Evolutionary conservation across 2,329 filamentous ascomycete genomes (phyloP).

Genomic region (Aspergillus sp.): DNA sequence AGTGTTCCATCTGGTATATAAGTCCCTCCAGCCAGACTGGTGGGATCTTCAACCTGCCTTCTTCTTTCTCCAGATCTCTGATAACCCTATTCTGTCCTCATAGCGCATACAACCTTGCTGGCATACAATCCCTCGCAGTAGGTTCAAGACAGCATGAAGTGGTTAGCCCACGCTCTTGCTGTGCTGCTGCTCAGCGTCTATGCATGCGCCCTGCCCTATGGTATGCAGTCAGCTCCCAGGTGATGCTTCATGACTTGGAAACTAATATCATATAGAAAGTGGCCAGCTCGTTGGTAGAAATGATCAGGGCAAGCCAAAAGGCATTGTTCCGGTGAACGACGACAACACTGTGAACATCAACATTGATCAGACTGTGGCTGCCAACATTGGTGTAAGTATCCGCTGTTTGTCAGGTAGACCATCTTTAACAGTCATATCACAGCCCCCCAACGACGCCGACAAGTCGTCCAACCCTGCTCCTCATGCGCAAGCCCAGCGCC

Average conservation of each 20-base stretch:
- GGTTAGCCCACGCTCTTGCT: constrained; percentile 18
- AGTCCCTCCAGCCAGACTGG: no score
- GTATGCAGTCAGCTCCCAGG: constrained; percentile 15
- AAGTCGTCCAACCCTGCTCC: not conserved
- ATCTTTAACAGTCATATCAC: not conserved
- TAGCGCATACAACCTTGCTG: no score
- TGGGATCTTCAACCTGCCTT: no score
- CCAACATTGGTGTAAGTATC: not conserved
- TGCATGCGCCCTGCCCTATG: constrained; percentile 21
- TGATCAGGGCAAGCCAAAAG: not conserved
- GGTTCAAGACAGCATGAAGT: constrained; percentile 12
- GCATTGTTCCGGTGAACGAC: not conserved
- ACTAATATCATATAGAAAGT: not conserved
- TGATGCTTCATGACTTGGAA: not conserved
- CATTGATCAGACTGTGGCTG: not conserved
- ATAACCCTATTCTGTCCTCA: no score
- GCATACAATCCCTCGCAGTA: no score
- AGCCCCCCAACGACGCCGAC: not conserved
- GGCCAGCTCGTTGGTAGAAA: not conserved
- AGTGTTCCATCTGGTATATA: not conserved
- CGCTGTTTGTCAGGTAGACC: no score
- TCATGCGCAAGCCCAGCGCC: constrained; percentile 6
- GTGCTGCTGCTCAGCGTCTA: constrained; percentile 17
- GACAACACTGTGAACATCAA: not conserved
- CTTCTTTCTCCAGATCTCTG: no score